These are phyloP conservation scores for Pyracantha coccinea DNA, from an alignment of 331 rosid species.

Conservation along the genomic window DNA sequence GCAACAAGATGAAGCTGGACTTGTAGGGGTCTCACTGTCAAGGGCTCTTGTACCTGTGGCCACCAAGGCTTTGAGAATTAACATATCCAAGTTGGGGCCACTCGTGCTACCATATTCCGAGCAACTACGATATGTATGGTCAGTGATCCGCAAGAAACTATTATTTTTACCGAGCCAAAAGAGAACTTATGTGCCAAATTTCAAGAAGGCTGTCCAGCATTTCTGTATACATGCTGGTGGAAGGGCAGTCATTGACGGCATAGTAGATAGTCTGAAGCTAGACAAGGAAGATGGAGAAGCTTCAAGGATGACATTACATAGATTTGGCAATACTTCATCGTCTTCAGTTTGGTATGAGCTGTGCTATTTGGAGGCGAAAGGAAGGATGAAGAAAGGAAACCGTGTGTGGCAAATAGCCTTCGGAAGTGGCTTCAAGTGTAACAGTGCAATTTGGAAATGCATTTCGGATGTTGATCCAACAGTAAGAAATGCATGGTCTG, in stretches of 20 bases:
- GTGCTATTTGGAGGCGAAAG: constrained; percentile 68
- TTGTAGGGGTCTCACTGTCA: constrained; percentile 48
- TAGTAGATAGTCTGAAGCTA: constrained; percentile 47
- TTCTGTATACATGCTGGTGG: constrained; percentile 90
- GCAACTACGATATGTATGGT: constrained; percentile 34
- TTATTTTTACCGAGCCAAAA: constrained; percentile 10
- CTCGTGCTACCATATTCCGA: constrained; percentile 62
- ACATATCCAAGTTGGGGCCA: constrained; percentile 40
- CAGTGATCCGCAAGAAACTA: constrained; percentile 28
- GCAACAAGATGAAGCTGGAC: constrained; percentile 35
- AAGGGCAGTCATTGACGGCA: constrained; percentile 50
- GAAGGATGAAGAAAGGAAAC: constrained; percentile 56
- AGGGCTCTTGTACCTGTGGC: constrained; percentile 43
- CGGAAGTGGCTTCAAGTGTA: constrained; percentile 20
- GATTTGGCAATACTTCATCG: constrained; percentile 78
- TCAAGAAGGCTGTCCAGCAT: constrained; percentile 58
- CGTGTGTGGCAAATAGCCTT: constrained; percentile 70
- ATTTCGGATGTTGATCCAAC: constrained; percentile 9
- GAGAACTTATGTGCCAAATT: constrained; percentile 43
- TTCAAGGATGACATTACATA: constrained; percentile 63
- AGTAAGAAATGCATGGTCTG: constrained; percentile 45
- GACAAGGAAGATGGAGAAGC: constrained; percentile 58
- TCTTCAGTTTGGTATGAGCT: constrained; percentile 77
- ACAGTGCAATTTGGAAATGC: constrained; percentile 24
- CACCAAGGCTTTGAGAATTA: constrained; percentile 45